Percentiles rank a stretch among this genome's conserved stretches.
These are phyloP conservation scores for Aspergillus pseudonomiae DNA, from an alignment of 2,329 filamentous ascomycete genomes.

Conservation along the genomic window DNA sequence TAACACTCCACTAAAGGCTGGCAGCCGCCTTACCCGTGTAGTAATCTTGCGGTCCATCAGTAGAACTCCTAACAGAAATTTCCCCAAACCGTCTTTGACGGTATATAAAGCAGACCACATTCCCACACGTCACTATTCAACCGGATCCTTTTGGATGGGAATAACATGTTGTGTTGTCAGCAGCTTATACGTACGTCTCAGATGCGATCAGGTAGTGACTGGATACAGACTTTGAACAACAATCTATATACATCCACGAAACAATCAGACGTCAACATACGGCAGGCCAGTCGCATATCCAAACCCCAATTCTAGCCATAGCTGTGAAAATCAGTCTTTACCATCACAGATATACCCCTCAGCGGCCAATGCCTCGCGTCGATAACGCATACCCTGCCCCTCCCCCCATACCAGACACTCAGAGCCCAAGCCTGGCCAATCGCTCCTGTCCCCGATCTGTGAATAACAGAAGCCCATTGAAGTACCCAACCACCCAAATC, in stretches of 20 bases:
- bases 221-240: not conserved
- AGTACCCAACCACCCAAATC: constrained; percentile 9
- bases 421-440: constrained; percentile 1
- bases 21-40: too few relatives aligned
- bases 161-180: not conserved
- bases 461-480: constrained; percentile 11
- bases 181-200: not conserved
- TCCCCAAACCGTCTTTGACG: too few relatives aligned
- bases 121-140: not conserved
- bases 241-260: not conserved
- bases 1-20: too few relatives aligned
- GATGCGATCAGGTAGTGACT: not conserved
- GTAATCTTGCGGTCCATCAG: rapidly evolving
- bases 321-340: not conserved
- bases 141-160: not conserved
- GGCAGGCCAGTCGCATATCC: not conserved
- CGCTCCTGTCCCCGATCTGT: constrained; percentile 14
- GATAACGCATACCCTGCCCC: not conserved
- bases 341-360: not conserved
- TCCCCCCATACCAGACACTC: not conserved
- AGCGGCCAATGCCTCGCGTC: not conserved
- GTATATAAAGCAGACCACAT: too few relatives aligned
- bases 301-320: not conserved
- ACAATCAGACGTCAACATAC: not conserved
- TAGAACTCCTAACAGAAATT: too few relatives aligned